Evolutionary conservation across 2,329 filamentous ascomycete species (phyloP).

Genomic region (Alternaria gansuensis): DNA sequence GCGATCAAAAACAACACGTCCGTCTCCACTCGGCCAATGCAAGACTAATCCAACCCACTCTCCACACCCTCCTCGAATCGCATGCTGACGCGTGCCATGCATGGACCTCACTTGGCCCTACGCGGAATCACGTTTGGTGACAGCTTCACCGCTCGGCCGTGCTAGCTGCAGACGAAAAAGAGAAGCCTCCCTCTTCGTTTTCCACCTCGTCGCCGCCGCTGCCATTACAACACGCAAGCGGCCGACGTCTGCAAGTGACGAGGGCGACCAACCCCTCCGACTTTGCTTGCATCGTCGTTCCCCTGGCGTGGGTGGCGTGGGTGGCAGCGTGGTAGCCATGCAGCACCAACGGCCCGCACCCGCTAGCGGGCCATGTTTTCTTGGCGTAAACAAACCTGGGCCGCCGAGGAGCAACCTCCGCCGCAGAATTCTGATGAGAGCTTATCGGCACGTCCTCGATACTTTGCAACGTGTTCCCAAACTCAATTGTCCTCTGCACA

Average conservation of each 20-base stretch:
- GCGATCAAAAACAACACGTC: conserved; percentile 20
- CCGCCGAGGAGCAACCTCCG: conserved; percentile 18
- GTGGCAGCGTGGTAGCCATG: conserved; percentile 28
- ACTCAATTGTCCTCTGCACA: conserved; percentile 17
- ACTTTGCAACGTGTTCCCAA: conserved; percentile 15
- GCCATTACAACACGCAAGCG: conserved; percentile 13
- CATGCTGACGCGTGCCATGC: conserved; percentile 47
- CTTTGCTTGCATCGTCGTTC: conserved; percentile 8
- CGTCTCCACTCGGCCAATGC: conserved; percentile 12
- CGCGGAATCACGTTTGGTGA: conserved; percentile 27
- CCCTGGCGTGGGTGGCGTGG: conserved; percentile 20
- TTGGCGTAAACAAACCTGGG: conserved; percentile 31
- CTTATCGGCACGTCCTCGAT: conserved; percentile 10
- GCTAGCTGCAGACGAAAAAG: conserved; percentile 15
- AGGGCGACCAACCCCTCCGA: neutral
- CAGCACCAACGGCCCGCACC: conserved; percentile 25
- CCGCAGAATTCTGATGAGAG: conserved; percentile 5
- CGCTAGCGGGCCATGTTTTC: conserved; percentile 23
- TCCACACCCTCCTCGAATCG: conserved; percentile 37
- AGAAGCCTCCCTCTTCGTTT: neutral
- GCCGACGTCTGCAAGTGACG: conserved; percentile 18
- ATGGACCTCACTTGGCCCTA: conserved; percentile 38
- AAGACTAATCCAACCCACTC: conserved; percentile 5
- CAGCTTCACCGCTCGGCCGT: conserved; percentile 17
- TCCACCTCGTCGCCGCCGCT: conserved; percentile 13